A percentile compares a stretch with the other conserved stretches of the same genome.
Conservation (phyloP, 495 filamentous ascomycete species). For the Antarctomyces pellizariae region DNA sequence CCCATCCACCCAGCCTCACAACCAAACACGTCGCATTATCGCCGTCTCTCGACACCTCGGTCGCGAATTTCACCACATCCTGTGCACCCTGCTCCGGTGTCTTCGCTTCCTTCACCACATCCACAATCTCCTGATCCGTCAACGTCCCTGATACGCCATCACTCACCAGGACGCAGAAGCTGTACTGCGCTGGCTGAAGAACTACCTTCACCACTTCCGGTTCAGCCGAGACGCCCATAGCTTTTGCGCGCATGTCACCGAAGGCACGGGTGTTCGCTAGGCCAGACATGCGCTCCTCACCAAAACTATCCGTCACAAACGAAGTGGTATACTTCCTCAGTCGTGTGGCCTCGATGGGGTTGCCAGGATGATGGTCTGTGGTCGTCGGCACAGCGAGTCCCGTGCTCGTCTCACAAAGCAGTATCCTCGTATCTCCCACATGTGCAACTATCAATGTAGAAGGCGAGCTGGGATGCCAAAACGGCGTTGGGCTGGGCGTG, state of each 20-base stretch:
- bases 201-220: conserved; percentile 61
- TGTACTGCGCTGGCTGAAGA: conserved; percentile 56
- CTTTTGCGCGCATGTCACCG: conserved; percentile 76
- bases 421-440: conserved; percentile 75
- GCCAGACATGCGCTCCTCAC: conserved; percentile 84
- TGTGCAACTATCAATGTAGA: conserved; percentile 73
- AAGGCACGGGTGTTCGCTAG: conserved; percentile 88
- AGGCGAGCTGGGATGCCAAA: conserved; percentile 76
- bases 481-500: conserved; percentile 72
- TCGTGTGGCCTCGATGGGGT: conserved; percentile 57
- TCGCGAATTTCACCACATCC: conserved; percentile 65
- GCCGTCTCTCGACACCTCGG: conserved; percentile 55
- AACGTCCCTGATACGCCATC: conserved; percentile 73
- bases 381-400: conserved; percentile 63
- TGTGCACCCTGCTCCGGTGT: conserved; percentile 71
- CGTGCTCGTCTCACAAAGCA: conserved; percentile 61
- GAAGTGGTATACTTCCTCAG: conserved; percentile 66
- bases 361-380: conserved; percentile 72
- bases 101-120: conserved; percentile 77
- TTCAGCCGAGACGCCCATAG: conserved; percentile 81
- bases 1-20: conserved; percentile 82
- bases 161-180: conserved; percentile 66
- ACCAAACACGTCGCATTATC: conserved; percentile 96
- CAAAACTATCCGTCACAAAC: conserved; percentile 87
- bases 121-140: conserved; percentile 80